Conservation (phyloP, 257 asterid species). For the Forsythia viridissima region DNA sequence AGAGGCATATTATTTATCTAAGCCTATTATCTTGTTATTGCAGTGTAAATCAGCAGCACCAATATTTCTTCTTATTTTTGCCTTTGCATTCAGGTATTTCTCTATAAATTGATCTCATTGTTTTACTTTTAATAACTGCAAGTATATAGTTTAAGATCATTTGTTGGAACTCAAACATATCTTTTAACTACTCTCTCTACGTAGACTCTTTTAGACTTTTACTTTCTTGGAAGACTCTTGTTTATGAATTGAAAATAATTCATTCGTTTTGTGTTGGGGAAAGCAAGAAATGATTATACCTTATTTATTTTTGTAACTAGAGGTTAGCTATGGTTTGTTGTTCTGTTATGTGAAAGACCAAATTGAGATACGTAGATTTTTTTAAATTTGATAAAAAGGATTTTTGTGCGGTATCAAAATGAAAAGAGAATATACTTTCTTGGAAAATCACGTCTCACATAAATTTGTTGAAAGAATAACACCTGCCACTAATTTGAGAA, state of each 20-base stretch:
- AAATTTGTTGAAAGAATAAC: background rate
- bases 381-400: background rate
- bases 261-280: too few relatives aligned
- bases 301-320: too few relatives aligned
- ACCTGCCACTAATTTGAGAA: background rate
- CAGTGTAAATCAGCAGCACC: slow-evolving; percentile 99
- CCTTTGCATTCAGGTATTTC: slow-evolving; percentile 95
- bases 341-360: background rate
- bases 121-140: slow-evolving; percentile 15
- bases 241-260: too few relatives aligned
- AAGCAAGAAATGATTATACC: too few relatives aligned
- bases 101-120: slow-evolving; percentile 19
- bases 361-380: background rate
- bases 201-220: too few relatives aligned
- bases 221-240: too few relatives aligned
- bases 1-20: slow-evolving; percentile 5
- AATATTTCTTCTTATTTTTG: slow-evolving; percentile 93
- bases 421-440: background rate
- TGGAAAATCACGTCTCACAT: background rate
- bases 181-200: slow-evolving; percentile 1
- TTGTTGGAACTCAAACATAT: slow-evolving; percentile 1
- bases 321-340: background rate
- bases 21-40: slow-evolving; percentile 26
- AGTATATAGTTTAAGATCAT: slow-evolving; percentile 1
- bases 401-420: background rate